Conservation (phyloP, 2,329 filamentous ascomycete species). For the Aspergillus pseudoglaucus region DNA sequence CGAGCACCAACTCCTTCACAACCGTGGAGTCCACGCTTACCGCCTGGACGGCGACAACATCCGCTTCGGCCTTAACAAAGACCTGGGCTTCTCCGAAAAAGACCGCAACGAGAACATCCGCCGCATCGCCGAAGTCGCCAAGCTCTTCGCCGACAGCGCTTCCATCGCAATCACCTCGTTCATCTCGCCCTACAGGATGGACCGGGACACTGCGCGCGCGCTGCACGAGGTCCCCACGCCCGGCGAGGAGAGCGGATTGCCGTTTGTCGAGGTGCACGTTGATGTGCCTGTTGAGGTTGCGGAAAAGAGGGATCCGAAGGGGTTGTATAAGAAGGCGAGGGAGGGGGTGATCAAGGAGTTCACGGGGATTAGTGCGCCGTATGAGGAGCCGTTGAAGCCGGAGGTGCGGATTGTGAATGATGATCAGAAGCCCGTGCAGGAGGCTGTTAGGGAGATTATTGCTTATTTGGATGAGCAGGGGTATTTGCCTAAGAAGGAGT, state of each 20-base stretch:
- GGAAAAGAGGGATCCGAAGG: conserved; percentile 94
- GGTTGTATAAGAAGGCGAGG: conserved; percentile 92
- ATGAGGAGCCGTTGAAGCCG: conserved; percentile 78
- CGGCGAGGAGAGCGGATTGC: conserved; percentile 58
- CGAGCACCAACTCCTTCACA: conserved; percentile 79
- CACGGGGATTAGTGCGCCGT: conserved; percentile 89
- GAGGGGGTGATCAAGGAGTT: conserved; percentile 95
- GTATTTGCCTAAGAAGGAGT: conserved; percentile 43
- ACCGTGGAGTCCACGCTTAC: conserved; percentile 75
- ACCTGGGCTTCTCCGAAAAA: conserved; percentile 86
- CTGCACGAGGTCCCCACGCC: conserved; percentile 62
- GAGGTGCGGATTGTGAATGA: conserved; percentile 85
- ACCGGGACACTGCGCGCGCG: conserved; percentile 73
- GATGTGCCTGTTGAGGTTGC: conserved; percentile 88
- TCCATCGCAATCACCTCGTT: conserved; percentile 90
- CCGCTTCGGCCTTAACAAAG: conserved; percentile 95
- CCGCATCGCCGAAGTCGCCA: conserved; percentile 91
- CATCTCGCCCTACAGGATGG: conserved; percentile 88
- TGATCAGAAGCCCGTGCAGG: conserved; percentile 71
- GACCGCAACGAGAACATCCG: conserved; percentile 98
- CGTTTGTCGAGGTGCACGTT: conserved; percentile 90
- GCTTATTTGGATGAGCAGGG: conserved; percentile 68
- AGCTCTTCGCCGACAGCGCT: conserved; percentile 87
- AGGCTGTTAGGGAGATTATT: conserved; percentile 79
- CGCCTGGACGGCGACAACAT: conserved; percentile 97